phyloP scores from a whole-genome alignment of 306 rosid species.

The Oemleria cerasiformis region DNA sequence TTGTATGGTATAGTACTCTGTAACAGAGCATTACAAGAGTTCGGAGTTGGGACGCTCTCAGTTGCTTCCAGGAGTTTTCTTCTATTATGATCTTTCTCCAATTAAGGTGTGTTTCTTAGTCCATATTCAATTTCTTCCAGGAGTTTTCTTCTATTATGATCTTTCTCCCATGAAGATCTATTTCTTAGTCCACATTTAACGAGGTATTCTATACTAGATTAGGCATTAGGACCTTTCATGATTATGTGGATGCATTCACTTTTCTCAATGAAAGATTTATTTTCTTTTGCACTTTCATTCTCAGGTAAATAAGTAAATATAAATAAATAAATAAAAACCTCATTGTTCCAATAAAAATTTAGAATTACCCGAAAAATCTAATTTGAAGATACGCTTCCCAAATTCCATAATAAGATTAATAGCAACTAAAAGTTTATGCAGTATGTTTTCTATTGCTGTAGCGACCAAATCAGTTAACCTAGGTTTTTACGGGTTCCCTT shows the following conservation, averaged over 20 bases:
- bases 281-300: not conserved
- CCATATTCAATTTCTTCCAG: slow-evolving; percentile 41
- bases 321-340: not conserved
- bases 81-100: slow-evolving; percentile 80
- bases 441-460: too few relatives aligned
- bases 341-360: not conserved
- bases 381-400: too few relatives aligned
- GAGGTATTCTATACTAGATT: not conserved
- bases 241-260: not conserved
- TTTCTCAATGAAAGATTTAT: not conserved
- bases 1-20: slow-evolving; percentile 72
- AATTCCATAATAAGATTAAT: too few relatives aligned
- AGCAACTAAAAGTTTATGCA: too few relatives aligned
- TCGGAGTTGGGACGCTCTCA: slow-evolving; percentile 43
- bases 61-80: slow-evolving; percentile 72
- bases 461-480: too few relatives aligned
- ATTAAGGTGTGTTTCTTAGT: slow-evolving; percentile 54
- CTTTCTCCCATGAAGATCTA: slow-evolving; percentile 85
- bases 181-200: not conserved
- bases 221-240: not conserved
- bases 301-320: not conserved
- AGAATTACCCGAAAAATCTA: not conserved
- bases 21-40: slow-evolving; percentile 85
- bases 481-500: too few relatives aligned
- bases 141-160: slow-evolving; percentile 79